Base-by-base conservation (phyloP, 176 grass and related monocot species). In the Paspalum notatum region DNA sequence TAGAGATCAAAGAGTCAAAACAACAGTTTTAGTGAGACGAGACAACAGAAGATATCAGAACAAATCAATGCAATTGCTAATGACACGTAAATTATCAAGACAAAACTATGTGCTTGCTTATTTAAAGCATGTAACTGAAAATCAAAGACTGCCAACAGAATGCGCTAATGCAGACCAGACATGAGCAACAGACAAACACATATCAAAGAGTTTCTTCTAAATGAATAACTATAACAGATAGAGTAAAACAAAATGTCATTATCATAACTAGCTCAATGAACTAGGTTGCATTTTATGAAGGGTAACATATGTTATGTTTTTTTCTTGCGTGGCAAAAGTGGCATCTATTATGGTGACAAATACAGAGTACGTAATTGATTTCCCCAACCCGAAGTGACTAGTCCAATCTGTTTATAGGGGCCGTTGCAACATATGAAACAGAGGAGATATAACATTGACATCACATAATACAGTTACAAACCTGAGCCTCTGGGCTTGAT, bases 401-500 rank as follows among this genome's bases (percentile, higher is more conserved):
- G 16, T 38, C 1, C 27, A 60, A 37, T 43, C 14, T 59, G 16
- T 53, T 42, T 21, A 70, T 14, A 74, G 15, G 46, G 41, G 13
- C 25, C 60, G 37, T 6, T 25, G 77, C n/a, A 54, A 55, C 9
- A 9, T 22, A 13, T 48, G 9, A 74, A 74, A 13, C 6, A 7
- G 25, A 86, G 50, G 4, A 41, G 58, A 11, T 32, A 40, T 51
- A 85, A 57, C 39, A 76, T 6, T 18, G 22, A 62, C 7, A n/a
- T n/a, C n/a, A n/a, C n/a, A 51, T 12, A 45, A 59, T 67, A 82
- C 12, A 63, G 48, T 68, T 64, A 74, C 38, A 44, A 38, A 98
- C 95, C 90, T 94, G 95, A 64, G 90, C 92, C 53, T 94, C 88
- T 2, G 87, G 53, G 61, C 81, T 94, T 82, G 82, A 85, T 74